These are phyloP conservation scores for Fonsecaea multimorphosa DNA, from an alignment of 2,329 filamentous ascomycete genomes.

Conservation along the genomic window DNA sequence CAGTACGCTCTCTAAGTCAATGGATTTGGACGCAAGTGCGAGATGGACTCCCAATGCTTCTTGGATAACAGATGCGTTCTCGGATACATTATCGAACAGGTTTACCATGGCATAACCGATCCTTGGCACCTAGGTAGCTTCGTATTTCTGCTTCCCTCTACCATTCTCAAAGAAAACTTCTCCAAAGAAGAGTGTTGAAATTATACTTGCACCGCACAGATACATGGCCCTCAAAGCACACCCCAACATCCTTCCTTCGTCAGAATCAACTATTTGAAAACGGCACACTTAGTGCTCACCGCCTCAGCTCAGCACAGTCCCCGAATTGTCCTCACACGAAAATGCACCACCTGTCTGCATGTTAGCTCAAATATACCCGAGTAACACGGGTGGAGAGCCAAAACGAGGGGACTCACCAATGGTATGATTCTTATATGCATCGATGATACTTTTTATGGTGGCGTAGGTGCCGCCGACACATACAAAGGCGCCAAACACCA, in stretches of 20 bases:
- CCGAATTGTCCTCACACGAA: conserved; percentile 41
- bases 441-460: conserved; percentile 39
- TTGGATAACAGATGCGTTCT: too few relatives aligned
- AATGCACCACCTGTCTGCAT: conserved; percentile 38
- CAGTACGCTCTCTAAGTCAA: too few relatives aligned
- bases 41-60: too few relatives aligned
- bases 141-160: background rate
- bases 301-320: conserved; percentile 3
- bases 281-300: background rate
- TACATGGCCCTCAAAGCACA: background rate
- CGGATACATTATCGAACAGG: too few relatives aligned
- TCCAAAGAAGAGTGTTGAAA: background rate
- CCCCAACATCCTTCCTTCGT: background rate
- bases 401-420: conserved; percentile 34
- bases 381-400: background rate
- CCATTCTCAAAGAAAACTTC: background rate
- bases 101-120: background rate
- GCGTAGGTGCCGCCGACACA: conserved; percentile 55
- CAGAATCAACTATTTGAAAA: background rate
- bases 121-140: too few relatives aligned
- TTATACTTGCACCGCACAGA: background rate
- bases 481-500: conserved; percentile 55
- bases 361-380: background rate
- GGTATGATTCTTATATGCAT: conserved; percentile 36
- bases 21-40: too few relatives aligned